phyloP scores from a whole-genome alignment of 2,329 filamentous ascomycete species.

The Aspergillus clavatus region DNA sequence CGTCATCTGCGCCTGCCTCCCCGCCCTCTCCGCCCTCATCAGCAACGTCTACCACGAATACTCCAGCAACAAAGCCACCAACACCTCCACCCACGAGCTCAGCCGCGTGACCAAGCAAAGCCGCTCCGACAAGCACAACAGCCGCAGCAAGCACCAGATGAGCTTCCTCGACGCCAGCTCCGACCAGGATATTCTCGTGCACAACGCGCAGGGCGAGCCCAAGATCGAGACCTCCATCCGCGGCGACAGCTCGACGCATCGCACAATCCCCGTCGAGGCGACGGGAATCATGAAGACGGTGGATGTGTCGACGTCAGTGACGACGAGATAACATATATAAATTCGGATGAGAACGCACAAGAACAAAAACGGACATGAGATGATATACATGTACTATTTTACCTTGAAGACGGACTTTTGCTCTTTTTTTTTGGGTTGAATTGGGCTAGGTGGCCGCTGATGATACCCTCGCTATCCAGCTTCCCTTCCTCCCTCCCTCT shows the following conservation, averaged over 20 bases:
- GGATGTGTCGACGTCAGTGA: constrained; percentile 22
- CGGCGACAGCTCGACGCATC: constrained; percentile 8
- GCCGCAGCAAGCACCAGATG: constrained; percentile 13
- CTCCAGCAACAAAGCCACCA: constrained; percentile 19
- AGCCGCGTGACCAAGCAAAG: constrained; percentile 15
- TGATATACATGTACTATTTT: no score
- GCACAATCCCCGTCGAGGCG: neutral
- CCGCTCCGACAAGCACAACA: constrained; percentile 9
- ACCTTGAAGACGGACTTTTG: no score
- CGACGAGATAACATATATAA: neutral
- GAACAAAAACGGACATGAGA: no score
- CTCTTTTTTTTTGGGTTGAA: neutral
- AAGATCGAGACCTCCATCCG: constrained; percentile 26
- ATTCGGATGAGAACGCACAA: neutral
- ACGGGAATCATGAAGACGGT: constrained; percentile 28
- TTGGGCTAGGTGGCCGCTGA: neutral
- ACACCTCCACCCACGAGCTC: constrained; percentile 19
- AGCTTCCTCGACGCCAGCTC: constrained; percentile 16
- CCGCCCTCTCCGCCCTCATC: constrained; percentile 33
- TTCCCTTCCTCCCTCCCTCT: no score
- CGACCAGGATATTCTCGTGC: constrained; percentile 25
- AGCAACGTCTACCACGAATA: constrained; percentile 31
- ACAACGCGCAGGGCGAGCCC: constrained; percentile 22
- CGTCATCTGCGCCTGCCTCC: constrained; percentile 40
- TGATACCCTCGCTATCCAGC: neutral